Conservation (phyloP, 441 rosid genomes). For the Bruguiera hainesii region DNA sequence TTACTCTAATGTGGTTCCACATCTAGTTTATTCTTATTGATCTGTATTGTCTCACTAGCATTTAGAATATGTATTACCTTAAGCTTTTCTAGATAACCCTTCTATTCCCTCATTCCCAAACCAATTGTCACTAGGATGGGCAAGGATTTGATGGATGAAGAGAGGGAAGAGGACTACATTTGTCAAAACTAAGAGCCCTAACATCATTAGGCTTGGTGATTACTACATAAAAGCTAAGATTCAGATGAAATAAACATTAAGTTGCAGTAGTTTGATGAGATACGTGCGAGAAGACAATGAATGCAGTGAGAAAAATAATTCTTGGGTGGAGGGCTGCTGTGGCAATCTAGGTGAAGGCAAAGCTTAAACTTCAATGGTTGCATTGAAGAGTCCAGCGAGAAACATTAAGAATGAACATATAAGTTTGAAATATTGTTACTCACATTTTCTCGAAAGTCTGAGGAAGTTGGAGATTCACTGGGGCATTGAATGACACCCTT, state of each 20-base stretch:
- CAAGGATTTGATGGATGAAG: no score
- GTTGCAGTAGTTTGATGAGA: no score
- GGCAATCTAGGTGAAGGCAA: slow-evolving; percentile 6
- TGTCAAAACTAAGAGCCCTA: no score
- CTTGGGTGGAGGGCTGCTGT: slow-evolving; percentile 2
- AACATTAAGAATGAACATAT: not conserved
- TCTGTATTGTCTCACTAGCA: not conserved
- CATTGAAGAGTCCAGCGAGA: not conserved
- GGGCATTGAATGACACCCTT: slow-evolving; percentile 31
- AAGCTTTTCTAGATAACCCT: not conserved
- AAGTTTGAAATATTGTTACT: slow-evolving; percentile 31
- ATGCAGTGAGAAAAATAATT: not conserved
- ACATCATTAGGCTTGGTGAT: no score
- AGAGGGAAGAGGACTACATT: no score
- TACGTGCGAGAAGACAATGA: not conserved
- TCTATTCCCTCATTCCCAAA: no score
- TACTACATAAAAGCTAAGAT: no score
- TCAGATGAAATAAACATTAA: no score
- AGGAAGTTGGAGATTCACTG: slow-evolving; percentile 54
- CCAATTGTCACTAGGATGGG: no score
- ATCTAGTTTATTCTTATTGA: not conserved
- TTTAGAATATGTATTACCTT: not conserved
- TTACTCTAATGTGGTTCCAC: not conserved
- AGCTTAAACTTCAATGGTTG: not conserved
- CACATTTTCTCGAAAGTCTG: slow-evolving; percentile 81